A percentile compares a stretch with the other conserved stretches of the same genome.
Conservation (phyloP, 345 rosid genomes). For the Trapa incisa region DNA sequence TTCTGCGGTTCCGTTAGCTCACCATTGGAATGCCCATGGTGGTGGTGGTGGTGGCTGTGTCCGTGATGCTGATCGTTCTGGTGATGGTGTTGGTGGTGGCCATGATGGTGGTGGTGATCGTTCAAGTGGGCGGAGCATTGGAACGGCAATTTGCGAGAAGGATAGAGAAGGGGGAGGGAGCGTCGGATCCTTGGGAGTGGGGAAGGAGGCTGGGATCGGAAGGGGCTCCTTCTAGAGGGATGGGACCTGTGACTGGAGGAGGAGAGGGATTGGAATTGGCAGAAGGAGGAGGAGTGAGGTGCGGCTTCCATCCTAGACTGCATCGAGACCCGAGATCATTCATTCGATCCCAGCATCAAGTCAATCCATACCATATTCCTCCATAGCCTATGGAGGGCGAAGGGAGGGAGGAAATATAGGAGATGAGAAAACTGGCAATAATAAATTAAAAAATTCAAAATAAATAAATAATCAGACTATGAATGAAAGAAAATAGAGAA, state of each 20-base stretch:
- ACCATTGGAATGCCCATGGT: conserved; percentile 20
- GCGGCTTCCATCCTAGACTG: conserved; percentile 5
- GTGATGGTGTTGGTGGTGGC: too few species aligned
- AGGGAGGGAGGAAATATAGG: neutral
- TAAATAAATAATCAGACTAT: too few species aligned
- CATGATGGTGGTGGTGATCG: conserved; percentile 6
- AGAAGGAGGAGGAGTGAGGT: conserved; percentile 5
- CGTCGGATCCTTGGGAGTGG: too few species aligned
- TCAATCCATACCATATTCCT: too few species aligned
- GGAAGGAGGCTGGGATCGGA: too few species aligned
- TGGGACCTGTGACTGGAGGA: neutral
- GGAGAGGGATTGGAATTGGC: conserved; percentile 2
- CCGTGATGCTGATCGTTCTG: conserved; percentile 6
- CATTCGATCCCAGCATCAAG: neutral
- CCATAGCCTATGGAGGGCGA: neutral
- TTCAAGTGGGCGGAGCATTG: too few species aligned
- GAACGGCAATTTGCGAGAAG: too few species aligned
- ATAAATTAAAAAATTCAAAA: too few species aligned
- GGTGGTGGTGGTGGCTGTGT: conserved; percentile 11
- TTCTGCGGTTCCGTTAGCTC: conserved; percentile 42
- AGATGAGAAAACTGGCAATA: neutral
- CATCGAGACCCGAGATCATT: neutral
- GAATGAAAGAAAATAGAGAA: too few species aligned
- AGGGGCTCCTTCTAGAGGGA: neutral
- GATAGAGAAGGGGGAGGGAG: too few species aligned